These are phyloP conservation scores for Apiosordaria backusii DNA, from an alignment of 495 filamentous ascomycete genomes.

Conservation along the genomic window DNA sequence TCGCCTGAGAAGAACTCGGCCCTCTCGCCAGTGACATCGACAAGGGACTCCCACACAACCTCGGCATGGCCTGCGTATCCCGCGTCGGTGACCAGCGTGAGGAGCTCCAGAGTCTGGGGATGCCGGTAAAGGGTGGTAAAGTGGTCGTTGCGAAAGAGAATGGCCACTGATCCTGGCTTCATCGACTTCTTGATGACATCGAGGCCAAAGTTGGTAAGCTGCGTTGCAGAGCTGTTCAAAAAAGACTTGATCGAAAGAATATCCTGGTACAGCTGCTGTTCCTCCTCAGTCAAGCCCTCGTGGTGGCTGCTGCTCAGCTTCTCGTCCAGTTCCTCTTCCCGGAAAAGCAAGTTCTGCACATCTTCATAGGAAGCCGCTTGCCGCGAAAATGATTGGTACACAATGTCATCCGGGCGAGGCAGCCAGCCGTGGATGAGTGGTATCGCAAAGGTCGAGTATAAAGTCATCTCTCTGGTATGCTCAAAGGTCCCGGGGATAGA, in stretches of 20 bases:
- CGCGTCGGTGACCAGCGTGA: conserved; percentile 84
- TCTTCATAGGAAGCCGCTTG: conserved; percentile 83
- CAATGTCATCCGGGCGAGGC: conserved; percentile 57
- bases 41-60: conserved; percentile 92
- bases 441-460: conserved; percentile 83
- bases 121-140: conserved; percentile 88
- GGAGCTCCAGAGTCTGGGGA: conserved; percentile 64
- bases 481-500: conserved; percentile 70
- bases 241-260: conserved; percentile 79
- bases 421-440: conserved; percentile 96
- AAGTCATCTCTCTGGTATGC: conserved; percentile 72
- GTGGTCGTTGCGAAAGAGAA: conserved; percentile 95
- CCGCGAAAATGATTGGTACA: conserved; percentile 63
- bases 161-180: conserved; percentile 70
- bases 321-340: conserved; percentile 81
- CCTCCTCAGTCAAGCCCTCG: conserved; percentile 56
- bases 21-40: conserved; percentile 79
- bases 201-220: conserved; percentile 79
- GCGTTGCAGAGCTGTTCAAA: conserved; percentile 72
- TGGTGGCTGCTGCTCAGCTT: conserved; percentile 56
- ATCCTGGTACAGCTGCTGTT: conserved; percentile 70
- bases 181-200: conserved; percentile 62
- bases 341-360: conserved; percentile 79
- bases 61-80: conserved; percentile 86
- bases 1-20: conserved; percentile 86